phyloP scores from a whole-genome alignment of 306 rosid genomes.

The Purshia tridentata region DNA sequence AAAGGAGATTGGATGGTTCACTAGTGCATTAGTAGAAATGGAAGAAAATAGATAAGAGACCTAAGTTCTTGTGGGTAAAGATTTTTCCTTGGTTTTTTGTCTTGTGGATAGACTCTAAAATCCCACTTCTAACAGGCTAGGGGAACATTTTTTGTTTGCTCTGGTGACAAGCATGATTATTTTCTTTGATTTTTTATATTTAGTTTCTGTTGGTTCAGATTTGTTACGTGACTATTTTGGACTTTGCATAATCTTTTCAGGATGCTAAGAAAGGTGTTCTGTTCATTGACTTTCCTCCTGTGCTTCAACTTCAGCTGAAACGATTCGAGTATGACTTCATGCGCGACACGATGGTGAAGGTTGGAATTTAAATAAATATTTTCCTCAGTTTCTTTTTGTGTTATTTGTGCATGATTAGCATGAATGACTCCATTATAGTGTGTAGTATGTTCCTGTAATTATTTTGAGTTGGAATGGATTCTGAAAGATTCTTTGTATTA shows the following conservation, averaged over 20 bases:
- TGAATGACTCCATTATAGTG: not conserved
- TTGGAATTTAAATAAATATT: conserved; percentile 33
- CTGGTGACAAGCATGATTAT: not conserved
- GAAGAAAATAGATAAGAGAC: not conserved
- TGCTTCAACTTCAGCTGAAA: conserved; percentile 96
- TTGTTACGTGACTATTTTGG: not conserved
- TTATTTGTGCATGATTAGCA: conserved; percentile 1
- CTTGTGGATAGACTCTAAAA: not conserved
- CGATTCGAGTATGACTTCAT: conserved; percentile 97
- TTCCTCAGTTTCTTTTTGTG: not conserved
- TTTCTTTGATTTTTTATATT: not conserved
- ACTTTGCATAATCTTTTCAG: conserved; percentile 41
- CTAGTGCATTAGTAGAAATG: not conserved
- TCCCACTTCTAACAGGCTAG: not conserved
- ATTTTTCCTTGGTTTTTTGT: not conserved
- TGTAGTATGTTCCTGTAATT: not conserved
- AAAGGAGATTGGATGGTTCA: not conserved
- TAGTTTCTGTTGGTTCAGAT: not conserved
- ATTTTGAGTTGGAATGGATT: not conserved
- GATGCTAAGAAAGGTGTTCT: conserved; percentile 97
- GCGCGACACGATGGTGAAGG: conserved; percentile 99
- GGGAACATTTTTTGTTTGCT: not conserved
- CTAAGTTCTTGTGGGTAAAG: not conserved
- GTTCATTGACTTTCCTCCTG: conserved; percentile 96
- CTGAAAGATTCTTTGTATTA: not conserved